Conservation (phyloP, 176 grass and related monocot genomes). For the Carex pumila region DNA sequence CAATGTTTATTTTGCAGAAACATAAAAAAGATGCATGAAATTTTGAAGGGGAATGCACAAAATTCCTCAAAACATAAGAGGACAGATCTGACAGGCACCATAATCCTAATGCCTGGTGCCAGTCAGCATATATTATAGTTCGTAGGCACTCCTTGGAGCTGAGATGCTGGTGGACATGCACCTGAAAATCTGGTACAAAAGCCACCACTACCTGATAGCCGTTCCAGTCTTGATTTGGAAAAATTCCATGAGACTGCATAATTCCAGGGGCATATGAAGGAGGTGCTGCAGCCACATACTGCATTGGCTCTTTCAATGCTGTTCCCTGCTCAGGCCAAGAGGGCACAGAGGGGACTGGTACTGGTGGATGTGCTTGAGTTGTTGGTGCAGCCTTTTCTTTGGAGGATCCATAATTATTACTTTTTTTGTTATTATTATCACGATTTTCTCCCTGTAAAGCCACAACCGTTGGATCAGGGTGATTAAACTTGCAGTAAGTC, state of each 20-base stretch:
- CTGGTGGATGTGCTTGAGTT: conserved; percentile 23
- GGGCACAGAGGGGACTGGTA: neutral
- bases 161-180: neutral
- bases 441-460: conserved; percentile 33
- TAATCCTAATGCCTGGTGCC: neutral
- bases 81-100: neutral
- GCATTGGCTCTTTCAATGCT: conserved; percentile 39
- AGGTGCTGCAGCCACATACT: conserved; percentile 53
- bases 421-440: conserved; percentile 17
- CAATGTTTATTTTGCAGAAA: neutral
- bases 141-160: neutral
- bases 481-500: conserved; percentile 76
- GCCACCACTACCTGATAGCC: conserved; percentile 55
- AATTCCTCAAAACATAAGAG: neutral
- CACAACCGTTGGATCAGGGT: conserved; percentile 73
- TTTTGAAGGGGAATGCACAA: neutral
- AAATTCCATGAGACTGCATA: conserved; percentile 58
- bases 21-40: neutral
- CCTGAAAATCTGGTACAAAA: neutral
- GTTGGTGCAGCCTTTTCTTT: conserved; percentile 40
- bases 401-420: conserved; percentile 19
- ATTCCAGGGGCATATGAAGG: conserved; percentile 47
- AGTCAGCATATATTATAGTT: neutral
- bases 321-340: conserved; percentile 49
- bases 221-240: conserved; percentile 55